A percentile compares a stretch with the other conserved stretches of the same genome.
Evolutionary conservation across 805 yeast genomes (phyloP).

Genomic region (Starmera dryadoides): DNA sequence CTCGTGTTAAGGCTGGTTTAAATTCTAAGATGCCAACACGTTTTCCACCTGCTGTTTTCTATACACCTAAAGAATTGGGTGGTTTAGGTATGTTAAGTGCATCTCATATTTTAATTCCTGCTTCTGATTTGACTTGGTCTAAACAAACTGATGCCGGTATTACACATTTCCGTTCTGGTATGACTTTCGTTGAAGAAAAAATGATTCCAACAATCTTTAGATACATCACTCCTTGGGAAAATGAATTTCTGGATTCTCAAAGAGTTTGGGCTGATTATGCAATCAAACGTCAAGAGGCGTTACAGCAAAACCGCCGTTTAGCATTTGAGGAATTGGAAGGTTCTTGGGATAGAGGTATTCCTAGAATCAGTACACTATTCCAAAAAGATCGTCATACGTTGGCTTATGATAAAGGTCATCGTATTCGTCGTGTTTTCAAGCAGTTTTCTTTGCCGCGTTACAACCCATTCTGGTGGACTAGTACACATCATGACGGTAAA

Average conservation of each 20-base stretch:
- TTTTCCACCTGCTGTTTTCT: constrained; percentile 97
- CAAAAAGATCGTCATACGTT: constrained; percentile 92
- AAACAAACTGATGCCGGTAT: constrained; percentile 91
- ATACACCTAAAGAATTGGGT: constrained; percentile 95
- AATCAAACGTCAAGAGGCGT: constrained; percentile 78
- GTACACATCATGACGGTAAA: constrained; percentile 88
- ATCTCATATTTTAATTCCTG: constrained; percentile 90
- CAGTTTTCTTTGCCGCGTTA: constrained; percentile 63
- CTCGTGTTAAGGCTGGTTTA: constrained; percentile 87
- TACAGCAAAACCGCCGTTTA: constrained; percentile 74
- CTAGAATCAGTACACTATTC: constrained; percentile 89
- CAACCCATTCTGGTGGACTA: constrained; percentile 97
- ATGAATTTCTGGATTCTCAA: constrained; percentile 89
- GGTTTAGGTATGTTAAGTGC: constrained; percentile 98
- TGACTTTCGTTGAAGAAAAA: constrained; percentile 74
- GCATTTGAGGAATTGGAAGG: constrained; percentile 92
- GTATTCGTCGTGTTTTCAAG: constrained; percentile 73
- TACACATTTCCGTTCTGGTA: constrained; percentile 90
- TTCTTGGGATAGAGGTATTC: constrained; percentile 95
- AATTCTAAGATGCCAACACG: constrained; percentile 98
- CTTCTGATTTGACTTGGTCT: constrained; percentile 87
- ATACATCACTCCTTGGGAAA: constrained; percentile 93
- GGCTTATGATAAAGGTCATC: constrained; percentile 91
- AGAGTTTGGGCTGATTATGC: constrained; percentile 98
- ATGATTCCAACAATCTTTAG: constrained; percentile 90